These are phyloP conservation scores for Odonthalia washingtoniensis DNA, from an alignment of 31 red algal genomes.

Conservation along the genomic window DNA sequence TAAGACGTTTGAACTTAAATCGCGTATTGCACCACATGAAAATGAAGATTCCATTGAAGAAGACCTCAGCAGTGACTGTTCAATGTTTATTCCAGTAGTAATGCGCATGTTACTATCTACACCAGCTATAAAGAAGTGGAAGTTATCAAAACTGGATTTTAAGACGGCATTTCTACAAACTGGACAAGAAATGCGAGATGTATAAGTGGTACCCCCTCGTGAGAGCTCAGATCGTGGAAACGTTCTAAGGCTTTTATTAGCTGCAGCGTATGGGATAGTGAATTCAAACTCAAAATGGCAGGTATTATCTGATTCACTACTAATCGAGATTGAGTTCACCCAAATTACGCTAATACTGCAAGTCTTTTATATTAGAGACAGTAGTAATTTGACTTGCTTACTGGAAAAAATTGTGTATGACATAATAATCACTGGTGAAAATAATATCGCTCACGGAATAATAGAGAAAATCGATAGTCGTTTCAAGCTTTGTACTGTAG, in stretches of 20 bases:
- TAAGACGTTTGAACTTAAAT: constrained; percentile 3
- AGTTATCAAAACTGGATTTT: too few relatives aligned
- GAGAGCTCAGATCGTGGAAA: neutral
- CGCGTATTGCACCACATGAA: constrained; percentile 5
- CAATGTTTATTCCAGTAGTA: too few relatives aligned
- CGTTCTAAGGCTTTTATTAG: constrained; percentile 10
- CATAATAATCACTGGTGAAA: neutral
- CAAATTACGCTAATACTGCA: neutral
- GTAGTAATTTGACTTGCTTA: neutral
- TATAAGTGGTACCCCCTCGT: constrained; percentile 29
- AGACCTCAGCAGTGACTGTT: too few relatives aligned
- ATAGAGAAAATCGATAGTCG: neutral
- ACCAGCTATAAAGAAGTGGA: too few relatives aligned
- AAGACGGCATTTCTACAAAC: constrained; percentile 22
- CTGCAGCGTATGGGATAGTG: constrained; percentile 42
- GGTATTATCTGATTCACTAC: neutral
- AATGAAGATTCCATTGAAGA: too few relatives aligned
- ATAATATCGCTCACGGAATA: neutral
- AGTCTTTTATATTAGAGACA: neutral
- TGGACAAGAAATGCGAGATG: neutral
- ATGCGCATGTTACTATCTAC: too few relatives aligned
- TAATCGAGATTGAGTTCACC: neutral
- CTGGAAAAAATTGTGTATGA: constrained; percentile 28
- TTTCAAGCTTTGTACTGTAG: constrained; percentile 7
- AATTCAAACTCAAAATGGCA: too few relatives aligned